Evolutionary conservation across 2,329 filamentous ascomycete genomes (phyloP).

Genomic region (Aaosphaeria arxii): DNA sequence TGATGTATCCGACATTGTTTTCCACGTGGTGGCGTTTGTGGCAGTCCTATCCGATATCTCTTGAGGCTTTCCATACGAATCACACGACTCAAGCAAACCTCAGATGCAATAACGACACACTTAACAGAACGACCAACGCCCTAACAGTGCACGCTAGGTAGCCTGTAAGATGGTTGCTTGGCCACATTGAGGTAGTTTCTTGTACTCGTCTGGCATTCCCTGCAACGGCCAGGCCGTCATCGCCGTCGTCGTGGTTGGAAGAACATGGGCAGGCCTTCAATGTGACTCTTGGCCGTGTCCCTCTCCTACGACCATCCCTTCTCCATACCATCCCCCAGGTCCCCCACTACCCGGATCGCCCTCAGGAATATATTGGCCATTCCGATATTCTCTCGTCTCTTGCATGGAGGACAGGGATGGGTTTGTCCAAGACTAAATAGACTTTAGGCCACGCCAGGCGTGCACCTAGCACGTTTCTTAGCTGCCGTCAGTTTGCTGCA

Average conservation of each 20-base stretch:
- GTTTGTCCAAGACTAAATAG: background rate
- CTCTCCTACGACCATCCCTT: background rate
- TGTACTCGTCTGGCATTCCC: too few species aligned
- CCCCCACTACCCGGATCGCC: background rate
- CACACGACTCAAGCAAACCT: too few species aligned
- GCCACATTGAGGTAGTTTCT: too few species aligned
- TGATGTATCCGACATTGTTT: too few species aligned
- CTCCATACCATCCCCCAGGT: background rate
- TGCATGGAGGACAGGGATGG: background rate
- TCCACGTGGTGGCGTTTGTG: too few species aligned
- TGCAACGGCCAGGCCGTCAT: too few species aligned
- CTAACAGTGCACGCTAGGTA: too few species aligned
- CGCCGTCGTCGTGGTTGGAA: background rate
- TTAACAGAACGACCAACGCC: too few species aligned
- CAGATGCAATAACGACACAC: too few species aligned
- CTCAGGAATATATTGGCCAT: background rate
- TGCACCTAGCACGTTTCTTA: slow-evolving; percentile 1
- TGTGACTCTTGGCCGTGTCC: background rate
- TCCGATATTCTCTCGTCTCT: background rate
- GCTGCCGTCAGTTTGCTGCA: slow-evolving; percentile 4
- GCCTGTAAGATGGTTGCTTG: too few species aligned
- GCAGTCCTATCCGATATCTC: too few species aligned
- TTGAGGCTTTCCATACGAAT: too few species aligned
- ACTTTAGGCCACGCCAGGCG: background rate
- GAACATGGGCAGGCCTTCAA: background rate